Evolutionary conservation across 176 grass and related monocot species (phyloP).

Genomic region (Microstegium vimineum): DNA sequence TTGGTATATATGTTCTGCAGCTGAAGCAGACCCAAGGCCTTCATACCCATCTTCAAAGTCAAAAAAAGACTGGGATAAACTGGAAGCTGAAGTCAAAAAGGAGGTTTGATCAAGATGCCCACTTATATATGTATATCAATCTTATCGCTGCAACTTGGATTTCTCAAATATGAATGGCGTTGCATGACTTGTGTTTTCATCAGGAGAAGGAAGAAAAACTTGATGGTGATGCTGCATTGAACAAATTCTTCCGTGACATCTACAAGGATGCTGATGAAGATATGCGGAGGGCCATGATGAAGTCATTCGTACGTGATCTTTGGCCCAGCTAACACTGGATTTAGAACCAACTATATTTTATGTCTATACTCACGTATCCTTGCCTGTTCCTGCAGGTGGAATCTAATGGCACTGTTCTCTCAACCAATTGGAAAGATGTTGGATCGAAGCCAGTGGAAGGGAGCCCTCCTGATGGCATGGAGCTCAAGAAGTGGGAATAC

Average conservation of each 20-base stretch:
- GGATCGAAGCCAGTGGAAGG: conserved; percentile 56
- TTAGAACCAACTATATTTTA: neutral
- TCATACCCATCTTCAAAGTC: conserved; percentile 75
- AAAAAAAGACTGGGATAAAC: conserved; percentile 81
- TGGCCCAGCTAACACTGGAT: neutral
- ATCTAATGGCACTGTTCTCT: conserved; percentile 87
- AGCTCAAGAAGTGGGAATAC: conserved; percentile 78
- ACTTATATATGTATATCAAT: neutral
- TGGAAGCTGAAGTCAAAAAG: conserved; percentile 83
- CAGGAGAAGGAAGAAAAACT: conserved; percentile 94
- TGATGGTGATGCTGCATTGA: conserved; percentile 84
- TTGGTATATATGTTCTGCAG: conserved; percentile 33
- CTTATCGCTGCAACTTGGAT: neutral
- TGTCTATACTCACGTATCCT: neutral
- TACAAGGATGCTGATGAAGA: conserved; percentile 81
- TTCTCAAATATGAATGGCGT: neutral
- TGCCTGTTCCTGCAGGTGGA: conserved; percentile 52
- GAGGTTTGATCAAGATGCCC: conserved; percentile 32
- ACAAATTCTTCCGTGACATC: conserved; percentile 73
- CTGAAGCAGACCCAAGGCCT: conserved; percentile 39
- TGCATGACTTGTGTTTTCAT: neutral
- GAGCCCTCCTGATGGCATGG: conserved; percentile 82
- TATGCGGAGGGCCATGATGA: conserved; percentile 79
- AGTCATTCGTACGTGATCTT: conserved; percentile 65
- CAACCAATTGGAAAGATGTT: conserved; percentile 86